These are phyloP conservation scores for Hamamelis virginiana DNA, from an alignment of 164 flowering plant species.

Conservation along the genomic window DNA sequence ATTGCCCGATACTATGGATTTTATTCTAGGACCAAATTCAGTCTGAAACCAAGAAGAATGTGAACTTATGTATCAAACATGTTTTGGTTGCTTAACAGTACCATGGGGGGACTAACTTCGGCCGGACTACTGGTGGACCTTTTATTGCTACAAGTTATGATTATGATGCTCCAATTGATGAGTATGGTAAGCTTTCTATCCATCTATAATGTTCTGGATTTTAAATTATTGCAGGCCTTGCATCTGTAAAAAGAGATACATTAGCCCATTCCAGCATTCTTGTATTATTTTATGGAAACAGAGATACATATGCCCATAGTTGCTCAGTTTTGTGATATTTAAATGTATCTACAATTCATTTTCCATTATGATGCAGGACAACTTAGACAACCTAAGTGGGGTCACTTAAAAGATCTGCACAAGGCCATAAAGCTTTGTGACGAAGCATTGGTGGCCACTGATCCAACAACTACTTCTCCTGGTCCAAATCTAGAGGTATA, in stretches of 20 bases:
- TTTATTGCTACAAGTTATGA: conserved; percentile 90
- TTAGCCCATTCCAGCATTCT: too few relatives aligned
- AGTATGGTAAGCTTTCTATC: conserved; percentile 66
- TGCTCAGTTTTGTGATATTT: background rate
- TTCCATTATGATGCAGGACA: conserved; percentile 48
- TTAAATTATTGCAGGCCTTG: background rate
- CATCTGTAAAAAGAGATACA: too few relatives aligned
- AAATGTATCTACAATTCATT: background rate
- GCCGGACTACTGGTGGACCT: conserved; percentile 88
- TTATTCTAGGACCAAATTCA: background rate
- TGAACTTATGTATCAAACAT: background rate
- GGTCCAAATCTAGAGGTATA: conserved; percentile 83
- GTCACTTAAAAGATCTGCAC: conserved; percentile 86
- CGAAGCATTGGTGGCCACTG: conserved; percentile 70
- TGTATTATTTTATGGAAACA: too few relatives aligned
- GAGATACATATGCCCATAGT: background rate
- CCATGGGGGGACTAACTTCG: conserved; percentile 99
- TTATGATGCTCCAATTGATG: conserved; percentile 98
- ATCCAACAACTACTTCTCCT: conserved; percentile 63
- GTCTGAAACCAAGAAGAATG: background rate
- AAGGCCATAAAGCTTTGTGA: conserved; percentile 93
- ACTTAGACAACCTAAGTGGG: conserved; percentile 89
- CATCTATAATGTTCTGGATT: background rate
- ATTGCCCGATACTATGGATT: background rate
- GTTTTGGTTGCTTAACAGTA: conserved; percentile 48